Percentiles rank a stretch among this genome's conserved stretches.
These are phyloP conservation scores for Aureobasidium sp. DNA, from an alignment of 2,329 filamentous ascomycete species.

Conservation along the genomic window DNA sequence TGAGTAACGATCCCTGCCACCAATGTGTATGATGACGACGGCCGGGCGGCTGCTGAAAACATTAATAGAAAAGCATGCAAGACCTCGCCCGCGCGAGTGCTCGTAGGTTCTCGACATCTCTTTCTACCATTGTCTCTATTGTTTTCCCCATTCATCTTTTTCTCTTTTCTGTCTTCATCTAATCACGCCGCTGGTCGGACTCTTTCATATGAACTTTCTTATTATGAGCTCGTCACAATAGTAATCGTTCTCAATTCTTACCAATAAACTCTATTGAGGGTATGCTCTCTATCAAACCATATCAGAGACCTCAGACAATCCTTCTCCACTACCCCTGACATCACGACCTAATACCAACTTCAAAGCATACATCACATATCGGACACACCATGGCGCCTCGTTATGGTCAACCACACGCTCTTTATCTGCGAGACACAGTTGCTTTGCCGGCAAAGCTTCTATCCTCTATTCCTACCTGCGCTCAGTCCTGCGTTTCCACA, in stretches of 20 bases:
- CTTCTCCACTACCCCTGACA: neutral
- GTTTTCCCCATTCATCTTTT: neutral
- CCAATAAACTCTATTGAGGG: slow-evolving; percentile 2
- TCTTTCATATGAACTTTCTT: neutral
- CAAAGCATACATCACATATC: neutral
- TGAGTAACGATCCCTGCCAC: slow-evolving; percentile 1
- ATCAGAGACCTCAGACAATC: neutral
- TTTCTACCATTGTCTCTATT: slow-evolving; percentile 9
- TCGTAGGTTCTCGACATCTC: slow-evolving; percentile 6
- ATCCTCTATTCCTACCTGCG: slow-evolving; percentile 23
- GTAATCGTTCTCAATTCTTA: neutral
- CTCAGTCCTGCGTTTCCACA: slow-evolving; percentile 23
- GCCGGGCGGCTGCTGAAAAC: neutral
- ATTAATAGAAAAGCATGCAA: neutral
- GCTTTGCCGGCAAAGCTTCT: slow-evolving; percentile 14
- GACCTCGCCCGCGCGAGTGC: neutral
- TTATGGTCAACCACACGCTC: neutral
- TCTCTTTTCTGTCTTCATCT: neutral
- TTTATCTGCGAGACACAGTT: neutral
- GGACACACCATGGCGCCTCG: neutral
- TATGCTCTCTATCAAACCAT: neutral
- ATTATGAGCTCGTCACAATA: slow-evolving; percentile 7
- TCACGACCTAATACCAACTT: neutral
- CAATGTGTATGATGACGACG: slow-evolving; percentile 9
- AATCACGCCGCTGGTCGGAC: slow-evolving; percentile 12